These are phyloP conservation scores for Solanum peruvianum DNA, from an alignment of 257 asterid genomes.

Conservation along the genomic window DNA sequence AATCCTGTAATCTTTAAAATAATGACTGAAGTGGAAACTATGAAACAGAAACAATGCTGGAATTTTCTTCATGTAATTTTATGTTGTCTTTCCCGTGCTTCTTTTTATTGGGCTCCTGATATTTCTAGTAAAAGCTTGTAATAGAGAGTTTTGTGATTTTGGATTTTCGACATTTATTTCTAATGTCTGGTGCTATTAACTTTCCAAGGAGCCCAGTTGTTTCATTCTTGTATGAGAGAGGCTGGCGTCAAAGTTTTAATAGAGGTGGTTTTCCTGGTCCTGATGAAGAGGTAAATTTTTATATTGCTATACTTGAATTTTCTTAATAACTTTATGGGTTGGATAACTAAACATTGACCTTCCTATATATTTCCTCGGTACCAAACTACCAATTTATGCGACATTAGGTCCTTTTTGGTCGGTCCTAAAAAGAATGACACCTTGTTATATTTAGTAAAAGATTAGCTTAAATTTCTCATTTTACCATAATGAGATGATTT, in stretches of 20 bases:
- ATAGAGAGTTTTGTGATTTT: not conserved
- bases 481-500: not conserved
- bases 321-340: not conserved
- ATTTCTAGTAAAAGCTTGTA: not conserved
- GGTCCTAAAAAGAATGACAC: not conserved
- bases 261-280: conserved; percentile 95
- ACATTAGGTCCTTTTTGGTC: not conserved
- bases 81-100: not conserved
- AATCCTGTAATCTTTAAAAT: not conserved
- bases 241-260: conserved; percentile 92
- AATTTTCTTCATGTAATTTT: not conserved
- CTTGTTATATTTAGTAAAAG: not conserved
- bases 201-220: conserved; percentile 82
- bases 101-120: not conserved
- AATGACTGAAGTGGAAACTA: not conserved
- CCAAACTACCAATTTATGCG: not conserved
- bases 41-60: not conserved
- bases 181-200: conserved; percentile 3
- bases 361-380: not conserved
- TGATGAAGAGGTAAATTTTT: conserved; percentile 70
- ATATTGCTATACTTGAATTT: conserved; percentile 1
- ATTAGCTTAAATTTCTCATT: not conserved
- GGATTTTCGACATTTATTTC: not conserved
- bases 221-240: conserved; percentile 91
- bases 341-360: not conserved